phyloP scores from a whole-genome alignment of 306 rosid genomes.

The Medicago ruthenica region DNA sequence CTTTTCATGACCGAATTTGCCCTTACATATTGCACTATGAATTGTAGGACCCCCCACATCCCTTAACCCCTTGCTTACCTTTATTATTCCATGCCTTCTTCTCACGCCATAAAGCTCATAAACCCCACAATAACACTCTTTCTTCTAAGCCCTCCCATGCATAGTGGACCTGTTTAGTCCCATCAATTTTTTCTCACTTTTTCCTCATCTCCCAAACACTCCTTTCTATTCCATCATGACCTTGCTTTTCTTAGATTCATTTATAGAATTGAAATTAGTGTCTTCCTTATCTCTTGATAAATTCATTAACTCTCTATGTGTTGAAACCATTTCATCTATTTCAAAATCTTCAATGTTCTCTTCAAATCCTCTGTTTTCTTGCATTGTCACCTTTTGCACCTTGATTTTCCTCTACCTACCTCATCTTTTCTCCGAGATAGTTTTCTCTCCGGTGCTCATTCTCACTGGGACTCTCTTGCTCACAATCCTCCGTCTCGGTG shows the following conservation, averaged over 20 bases:
- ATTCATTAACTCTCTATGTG: conserved; percentile 41
- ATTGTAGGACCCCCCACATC: conserved; percentile 33
- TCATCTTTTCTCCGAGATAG: conserved; percentile 45
- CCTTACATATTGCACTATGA: conserved; percentile 12
- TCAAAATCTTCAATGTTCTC: conserved; percentile 40
- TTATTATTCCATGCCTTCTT: conserved; percentile 52
- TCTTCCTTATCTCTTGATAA: not conserved
- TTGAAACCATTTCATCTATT: conserved; percentile 36
- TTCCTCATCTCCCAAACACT: conserved; percentile 13
- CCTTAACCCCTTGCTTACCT: conserved; percentile 21
- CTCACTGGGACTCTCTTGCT: conserved; percentile 60
- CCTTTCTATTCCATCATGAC: conserved; percentile 37
- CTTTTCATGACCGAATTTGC: no score
- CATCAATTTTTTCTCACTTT: conserved; percentile 40
- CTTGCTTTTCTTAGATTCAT: conserved; percentile 20
- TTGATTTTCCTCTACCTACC: conserved; percentile 67
- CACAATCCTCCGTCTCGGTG: conserved; percentile 68
- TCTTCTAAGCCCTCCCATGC: conserved; percentile 36
- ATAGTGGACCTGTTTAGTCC: conserved; percentile 46
- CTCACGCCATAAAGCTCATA: conserved; percentile 45
- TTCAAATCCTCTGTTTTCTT: conserved; percentile 67
- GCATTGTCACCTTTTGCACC: conserved; percentile 54
- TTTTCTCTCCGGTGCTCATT: conserved; percentile 61
- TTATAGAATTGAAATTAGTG: conserved; percentile 40
- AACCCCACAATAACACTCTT: conserved; percentile 56